phyloP scores from a whole-genome alignment of 768 basidiomycete genomes.

The Lenzites betulinus region DNA sequence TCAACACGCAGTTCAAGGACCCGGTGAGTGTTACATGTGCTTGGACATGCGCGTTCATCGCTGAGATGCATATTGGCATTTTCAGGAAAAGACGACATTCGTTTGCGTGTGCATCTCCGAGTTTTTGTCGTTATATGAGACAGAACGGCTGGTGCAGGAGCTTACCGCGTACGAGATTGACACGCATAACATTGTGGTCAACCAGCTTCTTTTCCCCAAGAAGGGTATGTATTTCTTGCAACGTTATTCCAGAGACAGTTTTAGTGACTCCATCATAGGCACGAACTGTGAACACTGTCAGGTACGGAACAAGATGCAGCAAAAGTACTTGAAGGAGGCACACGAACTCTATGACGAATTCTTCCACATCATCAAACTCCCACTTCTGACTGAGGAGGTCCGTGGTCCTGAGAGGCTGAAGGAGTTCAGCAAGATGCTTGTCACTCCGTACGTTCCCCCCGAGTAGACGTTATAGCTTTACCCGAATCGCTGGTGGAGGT shows the following conservation, averaged over 20 bases:
- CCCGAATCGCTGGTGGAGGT: constrained; percentile 1
- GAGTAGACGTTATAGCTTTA: constrained; percentile 1
- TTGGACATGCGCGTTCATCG: background rate
- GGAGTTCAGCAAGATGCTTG: constrained; percentile 91
- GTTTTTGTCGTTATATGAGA: constrained; percentile 97
- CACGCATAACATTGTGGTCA: constrained; percentile 98
- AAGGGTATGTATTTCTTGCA: constrained; percentile 54
- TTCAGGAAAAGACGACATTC: constrained; percentile 96
- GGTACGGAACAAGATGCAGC: constrained; percentile 96
- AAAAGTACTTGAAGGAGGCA: constrained; percentile 95
- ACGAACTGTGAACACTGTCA: constrained; percentile 95
- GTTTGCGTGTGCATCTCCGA: constrained; percentile 99
- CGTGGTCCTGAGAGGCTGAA: constrained; percentile 92
- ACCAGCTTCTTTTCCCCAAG: constrained; percentile 95
- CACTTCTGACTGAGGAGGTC: constrained; percentile 94
- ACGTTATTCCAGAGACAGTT: background rate
- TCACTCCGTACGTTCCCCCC: constrained; percentile 70
- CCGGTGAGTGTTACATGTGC: constrained; percentile 57
- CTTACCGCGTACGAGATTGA: constrained; percentile 94
- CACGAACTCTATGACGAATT: constrained; percentile 98
- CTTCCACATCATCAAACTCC: constrained; percentile 95
- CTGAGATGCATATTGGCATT: background rate
- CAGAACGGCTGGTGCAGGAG: constrained; percentile 96
- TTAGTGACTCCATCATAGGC: constrained; percentile 43
- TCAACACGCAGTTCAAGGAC: constrained; percentile 99